Evolutionary conservation across 2,329 filamentous ascomycete species (phyloP), one percentile per base, ranked within the genome.

Genomic region (Stachybotrys echinatus): DNA sequence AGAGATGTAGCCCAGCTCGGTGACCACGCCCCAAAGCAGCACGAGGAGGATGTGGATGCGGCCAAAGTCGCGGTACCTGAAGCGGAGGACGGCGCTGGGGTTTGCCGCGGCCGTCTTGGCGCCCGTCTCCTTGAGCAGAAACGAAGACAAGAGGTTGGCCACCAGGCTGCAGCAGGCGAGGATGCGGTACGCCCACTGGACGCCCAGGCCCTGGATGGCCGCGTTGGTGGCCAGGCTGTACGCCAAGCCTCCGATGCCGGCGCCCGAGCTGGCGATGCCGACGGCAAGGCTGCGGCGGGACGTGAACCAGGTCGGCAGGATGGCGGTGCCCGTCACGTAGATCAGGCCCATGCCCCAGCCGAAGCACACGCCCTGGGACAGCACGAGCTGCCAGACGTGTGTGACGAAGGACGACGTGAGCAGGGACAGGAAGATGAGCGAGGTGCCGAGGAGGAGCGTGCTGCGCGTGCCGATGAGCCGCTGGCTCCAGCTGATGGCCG

Each of bases 1-100:
- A 0, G 82, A 77, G 21, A 85, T 77, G 57, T 87, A 87, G 12
- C 80, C 84, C 8, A 87, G 67, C 73, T 84, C 81, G 51, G 74
- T 81, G 54, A 85, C 70, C 53, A 80, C 72, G 2, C 79, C 82
- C 70, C 79, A 87, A 7, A 63, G 66, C 27, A 83, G 68, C 20
- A 85, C 68, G 0, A 83, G 70, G 8, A 80, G 50, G 52, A 83
- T 81, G 56, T 85, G 50, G 39, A 5, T 27, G 19, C 8, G 49
- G 20, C 23, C 48, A 45, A 56, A 52, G 20, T 90, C 87, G 19
- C 72, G 73, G 23, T 45, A 46, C 7, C 14, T 19, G 19, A 46
- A 46, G 23, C 44, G 12, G 14, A 34, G 23, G 6, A 19, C 14
- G 14, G 23, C n/a, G 18, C 14, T 17, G 3, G 21, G 43, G 10